Evolutionary conservation across 371 early-diverging fungal genomes (phyloP).

Genomic region (Mucor ambiguus): DNA sequence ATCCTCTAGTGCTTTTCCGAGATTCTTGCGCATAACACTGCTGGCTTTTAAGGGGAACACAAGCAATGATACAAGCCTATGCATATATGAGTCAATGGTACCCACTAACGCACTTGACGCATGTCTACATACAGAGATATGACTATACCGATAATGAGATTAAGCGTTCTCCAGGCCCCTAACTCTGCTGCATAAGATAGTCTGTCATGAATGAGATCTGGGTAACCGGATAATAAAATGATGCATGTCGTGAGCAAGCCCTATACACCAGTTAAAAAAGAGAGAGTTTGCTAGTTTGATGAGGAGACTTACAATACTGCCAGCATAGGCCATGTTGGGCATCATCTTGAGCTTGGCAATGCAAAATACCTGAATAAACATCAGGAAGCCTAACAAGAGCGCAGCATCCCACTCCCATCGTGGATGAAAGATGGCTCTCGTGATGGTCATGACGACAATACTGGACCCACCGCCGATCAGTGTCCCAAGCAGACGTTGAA

Average conservation of each 20-base stretch:
- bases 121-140: constrained; percentile 36
- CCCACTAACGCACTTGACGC: not conserved
- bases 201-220: constrained; percentile 30
- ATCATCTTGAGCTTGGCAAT: constrained; percentile 37
- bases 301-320: constrained; percentile 35
- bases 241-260: constrained; percentile 10
- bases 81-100: not conserved
- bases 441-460: constrained; percentile 37
- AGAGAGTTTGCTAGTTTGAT: constrained; percentile 28
- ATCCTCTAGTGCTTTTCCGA: constrained; percentile 37
- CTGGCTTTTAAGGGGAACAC: constrained; percentile 42
- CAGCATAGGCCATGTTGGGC: constrained; percentile 38
- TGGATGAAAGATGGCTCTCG: constrained; percentile 31
- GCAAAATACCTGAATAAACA: constrained; percentile 40
- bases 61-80: constrained; percentile 27
- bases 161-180: constrained; percentile 37
- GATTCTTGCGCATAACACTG: constrained; percentile 35
- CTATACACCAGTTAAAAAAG: constrained; percentile 22
- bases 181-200: constrained; percentile 28
- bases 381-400: constrained; percentile 28
- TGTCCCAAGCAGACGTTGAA: constrained; percentile 41
- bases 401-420: constrained; percentile 33
- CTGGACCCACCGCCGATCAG: constrained; percentile 35
- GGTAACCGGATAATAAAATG: constrained; percentile 40
- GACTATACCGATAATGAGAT: constrained; percentile 40